Base-by-base conservation (phyloP, 225 moss, liverwort and hornwort species). In the Pleurozium schreberi region DNA sequence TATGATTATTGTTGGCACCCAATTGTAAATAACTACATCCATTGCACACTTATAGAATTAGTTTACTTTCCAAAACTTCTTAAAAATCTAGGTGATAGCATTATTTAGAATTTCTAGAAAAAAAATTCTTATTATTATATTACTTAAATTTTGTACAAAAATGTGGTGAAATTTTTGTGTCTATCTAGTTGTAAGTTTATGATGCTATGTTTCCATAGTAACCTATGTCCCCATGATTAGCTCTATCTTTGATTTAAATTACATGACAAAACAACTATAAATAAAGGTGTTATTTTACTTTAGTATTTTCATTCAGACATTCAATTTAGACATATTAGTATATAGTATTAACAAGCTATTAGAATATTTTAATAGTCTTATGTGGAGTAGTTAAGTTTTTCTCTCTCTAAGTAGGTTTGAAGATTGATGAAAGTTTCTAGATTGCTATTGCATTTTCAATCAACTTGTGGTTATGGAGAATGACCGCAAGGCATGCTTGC, bases 141-240 rank as follows among this genome's bases (percentile, higher is more conserved):
- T 7, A 20, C 1, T 38, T 36, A 38, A 53, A 38, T 9, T 53
- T 80, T 38, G 2, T 78, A 38, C 10, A 28, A 18, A 55, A 28
- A 40, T 40, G 40, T 80, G 2, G 18, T 27, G 28, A 58, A 40
- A 3, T 40, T 11, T n/a, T 58, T 28, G 40, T 58, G 2, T 18
- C 27, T 8, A 40, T 28, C 18, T 12, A 58, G 8, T 28, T 80
- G 18, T 18, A 58, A 79, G 40, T 57, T 57, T 79, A 58, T 40
- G 3, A 0, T 12, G 28, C 27, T 0, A 28, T 2, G 0, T 25
- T 78, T 78, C 18, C 5, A 80, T 38, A 0, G 5, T 28, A 40
- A 27, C 5, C 12, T 40, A 5, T 11, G 27, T 57, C 18, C 25
- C 3, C 11, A 11, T 17, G 1, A 27, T 57, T n/a, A 79, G 3